Base-by-base conservation (phyloP, 768 basidiomycete genomes). In the Podaxis sp. region DNA sequence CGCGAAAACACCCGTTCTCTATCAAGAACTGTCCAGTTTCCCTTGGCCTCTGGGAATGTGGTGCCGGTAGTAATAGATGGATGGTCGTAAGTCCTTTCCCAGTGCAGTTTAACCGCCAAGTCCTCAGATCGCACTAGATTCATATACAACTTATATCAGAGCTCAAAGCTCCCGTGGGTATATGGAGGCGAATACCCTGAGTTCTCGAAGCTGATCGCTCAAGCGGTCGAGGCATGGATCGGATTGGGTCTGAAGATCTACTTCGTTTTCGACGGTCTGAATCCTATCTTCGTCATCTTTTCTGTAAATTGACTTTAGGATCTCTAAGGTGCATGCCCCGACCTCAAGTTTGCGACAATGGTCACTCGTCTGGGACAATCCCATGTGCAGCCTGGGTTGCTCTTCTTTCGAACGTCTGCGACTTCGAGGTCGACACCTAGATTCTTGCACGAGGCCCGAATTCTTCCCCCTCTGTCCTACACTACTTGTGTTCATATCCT, bases 211-310 rank as follows among this genome's bases (percentile, higher is more conserved):
- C 72, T 83, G 17, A 78, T 90, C 3, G 72, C 70, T 49, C 72
- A 66, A 52, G 81, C 87, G 15, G 84, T 90, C 12, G 71, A 80
- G 63, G 85, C 88, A 12, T 93, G 91, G 93, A 79, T 88, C 50
- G 74, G 77, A 26, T 77, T 91, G 10, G 89, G 90, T 22, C 71
- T 93, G 41, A 76, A 77, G 56, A 75, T 91, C 5, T 80, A 84
- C 68, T 90, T 95, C 67, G 92, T 94, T 5, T 94, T 95, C 67
- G 93, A 95, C 70, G 93, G 93, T 93, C 65, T 60, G 82, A 76
- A 40, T 40, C 51, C 33, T 28, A 56, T 56, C 40, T 5, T 64
- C 11, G 40, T 59, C 52, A 13, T 48, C 64, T 26, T 44, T 57
- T 50, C 57, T 58, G 64, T 63, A 49, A 56, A 71, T 28, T 68